phyloP scores from a whole-genome alignment of 2,329 filamentous ascomycete species.

The Colletotrichum tanaceti region DNA sequence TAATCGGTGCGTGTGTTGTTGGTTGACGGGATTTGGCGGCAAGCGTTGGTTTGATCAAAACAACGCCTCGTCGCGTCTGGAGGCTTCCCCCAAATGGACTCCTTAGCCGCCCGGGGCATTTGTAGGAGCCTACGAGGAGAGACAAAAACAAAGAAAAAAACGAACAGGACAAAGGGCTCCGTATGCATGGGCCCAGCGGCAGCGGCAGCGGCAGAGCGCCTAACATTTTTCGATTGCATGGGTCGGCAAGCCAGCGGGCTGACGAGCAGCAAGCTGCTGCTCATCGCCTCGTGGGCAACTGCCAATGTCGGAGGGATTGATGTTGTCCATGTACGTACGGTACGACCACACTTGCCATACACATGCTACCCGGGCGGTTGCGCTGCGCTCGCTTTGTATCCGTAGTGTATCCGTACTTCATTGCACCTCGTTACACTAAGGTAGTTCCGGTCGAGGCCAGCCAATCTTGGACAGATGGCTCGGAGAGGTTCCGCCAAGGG shows the following conservation, averaged over 20 bases:
- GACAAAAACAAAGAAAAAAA: background rate
- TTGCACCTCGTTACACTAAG: conserved; percentile 4
- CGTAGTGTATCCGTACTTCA: background rate
- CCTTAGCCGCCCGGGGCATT: conserved; percentile 6
- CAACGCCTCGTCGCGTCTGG: background rate
- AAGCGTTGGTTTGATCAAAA: conserved; percentile 6
- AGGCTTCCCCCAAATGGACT: conserved; percentile 14
- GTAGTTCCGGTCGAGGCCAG: background rate
- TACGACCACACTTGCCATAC: background rate
- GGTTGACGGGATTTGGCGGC: background rate
- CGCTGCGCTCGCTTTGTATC: background rate
- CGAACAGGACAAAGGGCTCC: background rate
- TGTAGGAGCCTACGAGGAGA: background rate
- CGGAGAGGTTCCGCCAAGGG: conserved; percentile 15
- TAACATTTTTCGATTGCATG: conserved; percentile 10
- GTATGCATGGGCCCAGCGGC: conserved; percentile 21
- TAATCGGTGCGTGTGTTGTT: background rate
- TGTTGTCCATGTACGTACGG: background rate
- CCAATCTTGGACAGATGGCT: background rate
- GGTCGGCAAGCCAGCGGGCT: background rate
- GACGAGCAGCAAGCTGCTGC: too few species aligned
- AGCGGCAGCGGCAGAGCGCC: conserved; percentile 23
- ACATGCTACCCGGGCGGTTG: background rate
- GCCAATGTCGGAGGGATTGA: background rate
- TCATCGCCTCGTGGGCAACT: background rate